These are phyloP conservation scores for Blumeria hordei DNA, from an alignment of 2,329 filamentous ascomycete genomes.

Conservation along the genomic window DNA sequence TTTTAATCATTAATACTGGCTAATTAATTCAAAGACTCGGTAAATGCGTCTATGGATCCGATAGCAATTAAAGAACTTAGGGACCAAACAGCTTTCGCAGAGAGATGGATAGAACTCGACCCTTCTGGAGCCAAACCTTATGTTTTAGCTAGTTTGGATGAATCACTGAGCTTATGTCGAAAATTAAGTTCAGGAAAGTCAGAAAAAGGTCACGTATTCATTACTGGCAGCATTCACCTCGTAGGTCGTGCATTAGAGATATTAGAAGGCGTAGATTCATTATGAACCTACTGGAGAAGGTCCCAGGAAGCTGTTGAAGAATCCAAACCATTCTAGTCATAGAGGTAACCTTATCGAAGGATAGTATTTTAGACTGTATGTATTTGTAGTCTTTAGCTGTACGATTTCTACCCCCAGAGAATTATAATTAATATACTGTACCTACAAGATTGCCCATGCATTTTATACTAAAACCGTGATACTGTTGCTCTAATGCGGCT, in stretches of 20 bases:
- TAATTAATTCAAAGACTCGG: conserved; percentile 21
- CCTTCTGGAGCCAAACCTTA: conserved; percentile 20
- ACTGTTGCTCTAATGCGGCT: too few species aligned
- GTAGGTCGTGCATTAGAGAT: conserved; percentile 48
- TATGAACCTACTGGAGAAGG: conserved; percentile 2
- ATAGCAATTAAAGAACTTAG: conserved; percentile 24
- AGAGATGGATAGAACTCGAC: conserved; percentile 7
- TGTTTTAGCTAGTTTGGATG: conserved; percentile 24
- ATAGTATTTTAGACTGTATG: too few species aligned
- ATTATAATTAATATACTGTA: too few species aligned
- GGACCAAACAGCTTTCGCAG: conserved; percentile 37
- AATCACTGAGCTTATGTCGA: conserved; percentile 9
- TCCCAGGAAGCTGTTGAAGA: too few species aligned
- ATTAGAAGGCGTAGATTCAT: conserved; percentile 25
- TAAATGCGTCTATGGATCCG: conserved; percentile 22
- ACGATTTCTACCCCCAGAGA: too few species aligned
- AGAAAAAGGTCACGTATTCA: conserved; percentile 16
- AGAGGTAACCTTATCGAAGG: too few species aligned
- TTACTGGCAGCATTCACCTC: conserved; percentile 39
- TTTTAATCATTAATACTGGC: not conserved
- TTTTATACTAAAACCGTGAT: too few species aligned
- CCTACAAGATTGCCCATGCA: too few species aligned
- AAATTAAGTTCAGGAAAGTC: conserved; percentile 4
- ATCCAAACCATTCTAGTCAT: too few species aligned
- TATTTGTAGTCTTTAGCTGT: too few species aligned